A percentile compares a stretch with the other conserved stretches of the same genome.
Evolutionary conservation across 1,284 basidiomycete genomes (phyloP).

Genomic region (Leccinum pallidistipes): DNA sequence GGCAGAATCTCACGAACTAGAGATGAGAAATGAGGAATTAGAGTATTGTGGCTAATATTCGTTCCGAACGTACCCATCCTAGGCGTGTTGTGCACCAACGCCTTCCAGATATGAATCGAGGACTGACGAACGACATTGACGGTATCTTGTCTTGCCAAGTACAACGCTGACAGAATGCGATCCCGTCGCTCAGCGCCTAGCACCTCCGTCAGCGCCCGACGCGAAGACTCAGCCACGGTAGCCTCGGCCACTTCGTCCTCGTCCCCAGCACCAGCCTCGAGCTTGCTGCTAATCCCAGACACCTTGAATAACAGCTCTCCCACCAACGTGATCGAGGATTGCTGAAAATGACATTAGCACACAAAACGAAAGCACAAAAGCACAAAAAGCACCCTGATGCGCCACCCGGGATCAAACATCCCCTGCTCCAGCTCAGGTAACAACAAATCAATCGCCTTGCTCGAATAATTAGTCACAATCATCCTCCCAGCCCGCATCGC

Average conservation of each 20-base stretch:
- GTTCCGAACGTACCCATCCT: slow-evolving; percentile 56
- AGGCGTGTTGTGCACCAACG: slow-evolving; percentile 89
- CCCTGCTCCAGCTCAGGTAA: slow-evolving; percentile 94
- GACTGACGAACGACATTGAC: slow-evolving; percentile 89
- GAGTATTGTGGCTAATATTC: neutral
- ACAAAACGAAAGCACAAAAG: neutral
- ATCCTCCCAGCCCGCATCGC: slow-evolving; percentile 99
- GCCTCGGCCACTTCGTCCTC: slow-evolving; percentile 71
- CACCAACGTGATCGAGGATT: slow-evolving; percentile 94
- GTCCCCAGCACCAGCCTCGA: slow-evolving; percentile 68
- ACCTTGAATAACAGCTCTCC: slow-evolving; percentile 97
- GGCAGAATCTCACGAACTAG: slow-evolving; percentile 92
- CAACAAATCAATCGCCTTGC: slow-evolving; percentile 89
- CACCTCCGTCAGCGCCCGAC: slow-evolving; percentile 83
- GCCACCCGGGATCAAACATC: slow-evolving; percentile 94
- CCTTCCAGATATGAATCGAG: slow-evolving; percentile 98
- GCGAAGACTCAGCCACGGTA: slow-evolving; percentile 72
- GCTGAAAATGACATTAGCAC: slow-evolving; percentile 45
- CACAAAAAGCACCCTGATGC: slow-evolving; percentile 76
- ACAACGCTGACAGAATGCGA: slow-evolving; percentile 88
- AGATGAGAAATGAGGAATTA: neutral
- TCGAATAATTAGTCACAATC: slow-evolving; percentile 96
- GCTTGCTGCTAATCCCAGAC: slow-evolving; percentile 95
- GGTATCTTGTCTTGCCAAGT: slow-evolving; percentile 93
- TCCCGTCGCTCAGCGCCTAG: slow-evolving; percentile 90